Evolutionary conservation across 768 basidiomycete species (phyloP).

Genomic region (Leccinum obscurum): DNA sequence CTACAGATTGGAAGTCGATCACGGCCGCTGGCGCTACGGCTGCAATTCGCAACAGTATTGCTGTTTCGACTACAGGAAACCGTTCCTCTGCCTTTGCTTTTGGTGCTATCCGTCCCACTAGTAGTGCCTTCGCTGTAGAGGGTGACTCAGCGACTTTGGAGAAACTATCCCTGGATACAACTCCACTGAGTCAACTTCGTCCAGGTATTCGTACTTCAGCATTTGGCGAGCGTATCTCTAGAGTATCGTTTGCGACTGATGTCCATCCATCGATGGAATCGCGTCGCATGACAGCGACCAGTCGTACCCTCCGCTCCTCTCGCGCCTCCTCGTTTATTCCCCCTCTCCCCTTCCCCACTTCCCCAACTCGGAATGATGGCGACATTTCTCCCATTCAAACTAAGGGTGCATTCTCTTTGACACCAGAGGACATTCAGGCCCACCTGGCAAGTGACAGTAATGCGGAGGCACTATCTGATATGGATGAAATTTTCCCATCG

Average conservation of each 20-base stretch:
- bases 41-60: conserved; percentile 71
- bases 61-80: conserved; percentile 37
- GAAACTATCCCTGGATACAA: conserved; percentile 40
- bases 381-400: conserved; percentile 47
- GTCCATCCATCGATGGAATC: conserved; percentile 47
- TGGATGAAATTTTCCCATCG: conserved; percentile 69
- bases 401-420: conserved; percentile 43
- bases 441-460: conserved; percentile 42
- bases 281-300: conserved; percentile 42
- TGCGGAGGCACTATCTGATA: conserved; percentile 35
- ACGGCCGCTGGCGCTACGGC: conserved; percentile 68
- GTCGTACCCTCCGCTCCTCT: conserved; percentile 46
- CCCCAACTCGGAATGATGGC: conserved; percentile 27
- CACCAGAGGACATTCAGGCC: conserved; percentile 61
- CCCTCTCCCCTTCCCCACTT: conserved; percentile 36
- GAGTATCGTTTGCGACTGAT: conserved; percentile 72
- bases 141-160: conserved; percentile 36
- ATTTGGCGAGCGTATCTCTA: conserved; percentile 50
- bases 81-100: conserved; percentile 56
- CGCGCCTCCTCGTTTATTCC: conserved; percentile 41
- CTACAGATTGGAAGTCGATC: conserved; percentile 74
- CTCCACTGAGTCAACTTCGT: conserved; percentile 47
- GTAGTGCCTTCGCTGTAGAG: conserved; percentile 45
- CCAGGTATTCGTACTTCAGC: conserved; percentile 55
- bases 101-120: conserved; percentile 52